Evolutionary conservation across 805 yeast genomes (phyloP).

Genomic region (Blastobotrys terrestris): DNA sequence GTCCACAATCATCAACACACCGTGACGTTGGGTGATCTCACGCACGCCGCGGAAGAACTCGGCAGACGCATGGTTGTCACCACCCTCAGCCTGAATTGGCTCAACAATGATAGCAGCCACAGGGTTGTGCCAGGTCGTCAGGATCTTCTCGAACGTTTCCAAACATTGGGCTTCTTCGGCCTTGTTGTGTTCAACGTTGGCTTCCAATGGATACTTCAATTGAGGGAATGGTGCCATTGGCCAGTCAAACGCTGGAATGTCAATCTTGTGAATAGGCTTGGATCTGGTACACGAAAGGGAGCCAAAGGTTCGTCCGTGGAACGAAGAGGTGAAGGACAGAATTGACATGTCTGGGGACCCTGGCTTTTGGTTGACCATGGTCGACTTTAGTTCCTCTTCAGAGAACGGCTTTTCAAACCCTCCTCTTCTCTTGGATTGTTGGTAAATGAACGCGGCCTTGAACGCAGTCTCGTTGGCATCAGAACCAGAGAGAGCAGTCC

Average conservation of each 20-base stretch:
- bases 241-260: conserved; percentile 89
- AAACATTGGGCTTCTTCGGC: conserved; percentile 80
- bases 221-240: conserved; percentile 92
- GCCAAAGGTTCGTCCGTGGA: conserved; percentile 94
- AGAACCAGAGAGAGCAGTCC: conserved; percentile 80
- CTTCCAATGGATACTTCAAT: conserved; percentile 77
- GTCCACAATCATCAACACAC: conserved; percentile 68
- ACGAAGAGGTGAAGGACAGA: conserved; percentile 78
- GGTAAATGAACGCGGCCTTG: conserved; percentile 83
- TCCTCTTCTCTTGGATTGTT: conserved; percentile 58
- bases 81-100: conserved; percentile 90
- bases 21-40: conserved; percentile 64
- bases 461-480: conserved; percentile 87
- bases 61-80: conserved; percentile 79
- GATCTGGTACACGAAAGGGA: conserved; percentile 87
- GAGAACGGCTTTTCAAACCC: conserved; percentile 50
- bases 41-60: conserved; percentile 78
- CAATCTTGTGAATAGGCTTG: conserved; percentile 88
- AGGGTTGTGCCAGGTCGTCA: conserved; percentile 60
- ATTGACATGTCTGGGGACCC: conserved; percentile 86
- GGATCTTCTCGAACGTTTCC: conserved; percentile 62
- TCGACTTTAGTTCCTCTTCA: conserved; percentile 59
- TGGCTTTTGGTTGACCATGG: conserved; percentile 79
- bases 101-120: conserved; percentile 87
- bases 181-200: conserved; percentile 54